Percentiles rank a stretch among this genome's conserved stretches.
Conservation (phyloP, 805 yeast species). For the Monosporozyma yasuniensis region DNA sequence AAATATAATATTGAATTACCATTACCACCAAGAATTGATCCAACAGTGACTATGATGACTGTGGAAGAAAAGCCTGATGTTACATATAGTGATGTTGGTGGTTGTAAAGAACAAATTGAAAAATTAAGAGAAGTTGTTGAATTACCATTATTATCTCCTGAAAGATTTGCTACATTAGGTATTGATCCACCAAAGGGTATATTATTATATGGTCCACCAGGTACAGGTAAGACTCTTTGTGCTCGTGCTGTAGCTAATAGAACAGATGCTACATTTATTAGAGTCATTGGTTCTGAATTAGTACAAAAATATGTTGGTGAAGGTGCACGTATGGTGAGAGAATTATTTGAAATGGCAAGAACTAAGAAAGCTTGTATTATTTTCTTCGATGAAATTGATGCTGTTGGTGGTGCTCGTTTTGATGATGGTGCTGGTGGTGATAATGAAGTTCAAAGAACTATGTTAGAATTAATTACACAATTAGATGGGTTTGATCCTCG, state of each 20-base stretch:
- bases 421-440: constrained; percentile 99
- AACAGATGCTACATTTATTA: constrained; percentile 96
- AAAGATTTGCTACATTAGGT: constrained; percentile 91
- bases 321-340: constrained; percentile 99
- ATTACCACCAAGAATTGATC: constrained; percentile 95
- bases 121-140: constrained; percentile 94
- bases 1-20: constrained; percentile 96
- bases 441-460: constrained; percentile 97
- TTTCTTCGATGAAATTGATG: constrained; percentile 97
- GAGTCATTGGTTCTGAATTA: constrained; percentile 96
- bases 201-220: constrained; percentile 94
- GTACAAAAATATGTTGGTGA: constrained; percentile 99
- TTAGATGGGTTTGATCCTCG: constrained; percentile 98
- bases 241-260: constrained; percentile 99
- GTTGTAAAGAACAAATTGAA: constrained; percentile 97
- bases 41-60: constrained; percentile 98
- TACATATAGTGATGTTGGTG: constrained; percentile 96
- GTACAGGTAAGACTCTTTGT: constrained; percentile 96
- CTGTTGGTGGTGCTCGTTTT: constrained; percentile 99
- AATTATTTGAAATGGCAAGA: constrained; percentile 97
- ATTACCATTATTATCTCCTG: constrained; percentile 87
- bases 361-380: constrained; percentile 97
- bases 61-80: constrained; percentile 99
- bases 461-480: constrained; percentile 96
- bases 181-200: constrained; percentile 99